phyloP scores from a whole-genome alignment of 108 stramenopile species.

The Aureococcus anophagefferens region DNA sequence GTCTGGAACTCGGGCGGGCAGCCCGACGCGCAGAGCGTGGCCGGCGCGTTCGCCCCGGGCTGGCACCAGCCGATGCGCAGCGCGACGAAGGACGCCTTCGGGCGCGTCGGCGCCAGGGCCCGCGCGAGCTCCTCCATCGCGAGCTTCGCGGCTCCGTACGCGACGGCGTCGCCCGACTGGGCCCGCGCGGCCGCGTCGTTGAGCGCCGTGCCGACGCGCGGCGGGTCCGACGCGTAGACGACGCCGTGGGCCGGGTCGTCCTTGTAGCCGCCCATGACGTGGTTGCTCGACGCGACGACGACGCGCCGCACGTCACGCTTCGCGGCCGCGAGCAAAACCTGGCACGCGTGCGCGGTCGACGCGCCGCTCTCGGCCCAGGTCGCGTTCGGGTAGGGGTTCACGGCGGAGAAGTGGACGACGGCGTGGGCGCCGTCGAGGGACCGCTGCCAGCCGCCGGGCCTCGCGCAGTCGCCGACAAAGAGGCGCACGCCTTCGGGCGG shows the following conservation, averaged over 20 bases:
- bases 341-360: conserved; percentile 38
- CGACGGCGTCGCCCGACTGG: conserved; percentile 33
- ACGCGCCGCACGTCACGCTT: conserved; percentile 24
- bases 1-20: not conserved
- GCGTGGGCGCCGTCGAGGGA: conserved; percentile 14
- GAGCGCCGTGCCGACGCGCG: conserved; percentile 27
- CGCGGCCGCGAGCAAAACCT: conserved; percentile 26
- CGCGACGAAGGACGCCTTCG: conserved; percentile 23
- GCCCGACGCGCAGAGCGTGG: not conserved
- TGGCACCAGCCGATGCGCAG: conserved; percentile 40
- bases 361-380: conserved; percentile 32
- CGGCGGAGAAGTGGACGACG: conserved; percentile 11
- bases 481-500: conserved; percentile 30
- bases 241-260: conserved; percentile 24
- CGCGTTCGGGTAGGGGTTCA: conserved; percentile 43
- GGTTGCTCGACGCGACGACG: conserved; percentile 36
- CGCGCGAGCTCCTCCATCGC: conserved; percentile 36
- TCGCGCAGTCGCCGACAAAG: conserved; percentile 26
- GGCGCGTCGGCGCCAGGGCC: conserved; percentile 22
- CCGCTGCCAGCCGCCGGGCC: conserved; percentile 9
- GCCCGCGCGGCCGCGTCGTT: conserved; percentile 18
- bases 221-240: conserved; percentile 21
- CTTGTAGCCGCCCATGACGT: conserved; percentile 48
- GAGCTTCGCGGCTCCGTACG: conserved; percentile 42
- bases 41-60: conserved; percentile 19